A percentile compares a stretch with the other conserved stretches of the same genome.
Evolutionary conservation across 352 stramenopile species (phyloP).

Genomic region (Globisporangium uncinulatum): DNA sequence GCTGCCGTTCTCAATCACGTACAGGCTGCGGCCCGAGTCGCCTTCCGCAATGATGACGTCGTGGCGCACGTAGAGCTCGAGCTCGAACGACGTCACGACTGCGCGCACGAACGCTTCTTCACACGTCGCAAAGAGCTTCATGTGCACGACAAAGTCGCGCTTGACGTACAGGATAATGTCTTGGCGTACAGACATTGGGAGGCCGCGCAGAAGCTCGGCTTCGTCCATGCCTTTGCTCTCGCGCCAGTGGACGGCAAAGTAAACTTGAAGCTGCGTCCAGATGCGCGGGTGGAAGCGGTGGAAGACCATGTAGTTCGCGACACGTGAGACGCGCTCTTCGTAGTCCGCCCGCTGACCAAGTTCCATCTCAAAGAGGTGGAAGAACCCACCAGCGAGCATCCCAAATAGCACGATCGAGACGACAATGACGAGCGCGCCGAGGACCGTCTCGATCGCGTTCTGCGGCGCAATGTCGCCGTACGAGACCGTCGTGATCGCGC

Average conservation of each 20-base stretch:
- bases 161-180: constrained; percentile 33
- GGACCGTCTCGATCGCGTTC: constrained; percentile 27
- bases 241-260: constrained; percentile 39
- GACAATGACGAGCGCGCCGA: constrained; percentile 30
- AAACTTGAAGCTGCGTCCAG: constrained; percentile 42
- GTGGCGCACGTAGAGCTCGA: constrained; percentile 69
- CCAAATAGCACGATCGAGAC: constrained; percentile 32
- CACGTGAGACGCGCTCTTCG: constrained; percentile 34
- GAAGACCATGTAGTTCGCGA: constrained; percentile 37
- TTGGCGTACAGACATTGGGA: constrained; percentile 23
- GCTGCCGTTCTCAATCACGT: constrained; percentile 56
- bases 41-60: constrained; percentile 70
- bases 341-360: constrained; percentile 39
- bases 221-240: constrained; percentile 46
- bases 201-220: constrained; percentile 28
- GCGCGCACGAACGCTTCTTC: constrained; percentile 55
- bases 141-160: constrained; percentile 46
- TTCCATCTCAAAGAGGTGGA: constrained; percentile 42
- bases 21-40: constrained; percentile 51
- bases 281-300: constrained; percentile 33
- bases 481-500: constrained; percentile 31
- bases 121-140: constrained; percentile 50
- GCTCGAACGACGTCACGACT: constrained; percentile 56
- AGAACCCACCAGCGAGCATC: constrained; percentile 39
- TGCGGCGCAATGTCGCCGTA: constrained; percentile 35